Evolutionary conservation across 805 yeast species (phyloP).

Genomic region (Monosporozyma aerobia): DNA sequence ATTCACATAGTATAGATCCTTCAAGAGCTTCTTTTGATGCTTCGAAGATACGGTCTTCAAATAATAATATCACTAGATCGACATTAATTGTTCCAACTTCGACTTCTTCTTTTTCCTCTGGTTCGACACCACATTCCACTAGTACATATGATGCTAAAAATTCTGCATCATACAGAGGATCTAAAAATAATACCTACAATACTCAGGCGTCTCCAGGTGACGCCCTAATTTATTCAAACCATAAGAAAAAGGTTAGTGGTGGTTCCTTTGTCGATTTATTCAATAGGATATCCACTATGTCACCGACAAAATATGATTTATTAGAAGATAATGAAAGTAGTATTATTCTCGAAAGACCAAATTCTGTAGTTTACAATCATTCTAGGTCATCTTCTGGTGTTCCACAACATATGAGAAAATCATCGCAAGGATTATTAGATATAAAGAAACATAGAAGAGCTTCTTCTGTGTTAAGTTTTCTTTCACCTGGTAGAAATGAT

Average conservation of each 20-base stretch:
- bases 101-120: constrained; percentile 1
- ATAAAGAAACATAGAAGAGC: constrained; percentile 44
- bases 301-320: constrained; percentile 9
- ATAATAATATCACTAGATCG: background rate
- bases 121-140: background rate
- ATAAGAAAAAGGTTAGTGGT: constrained; percentile 25
- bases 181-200: background rate
- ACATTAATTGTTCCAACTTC: background rate
- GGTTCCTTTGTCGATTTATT: constrained; percentile 30
- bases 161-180: background rate
- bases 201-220: constrained; percentile 1
- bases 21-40: background rate
- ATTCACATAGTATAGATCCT: background rate
- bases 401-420: constrained; percentile 1
- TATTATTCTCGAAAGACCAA: constrained; percentile 1
- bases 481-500: constrained; percentile 20
- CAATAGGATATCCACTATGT: constrained; percentile 24
- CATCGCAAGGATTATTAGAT: constrained; percentile 8
- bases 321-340: constrained; percentile 1
- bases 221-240: constrained; percentile 8
- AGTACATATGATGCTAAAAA: background rate
- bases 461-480: constrained; percentile 50
- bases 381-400: constrained; percentile 18
- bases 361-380: constrained; percentile 7
- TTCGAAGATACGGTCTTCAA: background rate